A percentile compares a stretch with the other conserved stretches of the same genome.
Evolutionary conservation across 768 basidiomycete genomes (phyloP).

Genomic region (Phaffia australis): DNA sequence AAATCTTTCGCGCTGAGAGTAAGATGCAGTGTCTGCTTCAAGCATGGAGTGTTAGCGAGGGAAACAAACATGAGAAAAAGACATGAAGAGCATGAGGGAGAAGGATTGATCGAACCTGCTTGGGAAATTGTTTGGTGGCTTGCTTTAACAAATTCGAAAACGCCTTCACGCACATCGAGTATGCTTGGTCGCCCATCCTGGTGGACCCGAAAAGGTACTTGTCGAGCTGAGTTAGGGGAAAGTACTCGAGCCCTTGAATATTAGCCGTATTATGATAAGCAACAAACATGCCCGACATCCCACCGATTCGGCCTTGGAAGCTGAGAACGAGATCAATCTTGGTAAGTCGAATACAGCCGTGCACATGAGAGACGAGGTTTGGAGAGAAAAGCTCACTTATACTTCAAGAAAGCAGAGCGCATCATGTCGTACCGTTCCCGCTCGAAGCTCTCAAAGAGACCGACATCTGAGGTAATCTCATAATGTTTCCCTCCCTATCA

Average conservation of each 20-base stretch:
- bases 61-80: too few species aligned
- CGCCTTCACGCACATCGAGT: slow-evolving; percentile 53
- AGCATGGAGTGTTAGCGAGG: too few species aligned
- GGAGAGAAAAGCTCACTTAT: slow-evolving; percentile 46
- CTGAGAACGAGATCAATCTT: slow-evolving; percentile 39
- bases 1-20: too few species aligned
- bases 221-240: slow-evolving; percentile 81
- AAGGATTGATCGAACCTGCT: too few species aligned
- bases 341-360: background rate
- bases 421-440: slow-evolving; percentile 79
- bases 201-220: slow-evolving; percentile 56
- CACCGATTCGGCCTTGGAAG: slow-evolving; percentile 89
- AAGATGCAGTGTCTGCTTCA: too few species aligned
- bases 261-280: slow-evolving; percentile 58
- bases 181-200: slow-evolving; percentile 60
- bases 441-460: slow-evolving; percentile 70
- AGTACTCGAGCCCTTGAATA: slow-evolving; percentile 89
- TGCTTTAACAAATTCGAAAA: too few species aligned
- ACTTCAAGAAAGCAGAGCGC: slow-evolving; percentile 88
- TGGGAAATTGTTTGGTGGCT: too few species aligned
- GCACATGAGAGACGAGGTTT: background rate
- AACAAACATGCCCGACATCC: slow-evolving; percentile 77
- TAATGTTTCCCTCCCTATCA: slow-evolving; percentile 70
- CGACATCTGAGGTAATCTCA: slow-evolving; percentile 54
- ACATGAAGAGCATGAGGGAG: too few species aligned